Evolutionary conservation across 768 basidiomycete species (phyloP).

Genomic region (Lactarius trivialis): DNA sequence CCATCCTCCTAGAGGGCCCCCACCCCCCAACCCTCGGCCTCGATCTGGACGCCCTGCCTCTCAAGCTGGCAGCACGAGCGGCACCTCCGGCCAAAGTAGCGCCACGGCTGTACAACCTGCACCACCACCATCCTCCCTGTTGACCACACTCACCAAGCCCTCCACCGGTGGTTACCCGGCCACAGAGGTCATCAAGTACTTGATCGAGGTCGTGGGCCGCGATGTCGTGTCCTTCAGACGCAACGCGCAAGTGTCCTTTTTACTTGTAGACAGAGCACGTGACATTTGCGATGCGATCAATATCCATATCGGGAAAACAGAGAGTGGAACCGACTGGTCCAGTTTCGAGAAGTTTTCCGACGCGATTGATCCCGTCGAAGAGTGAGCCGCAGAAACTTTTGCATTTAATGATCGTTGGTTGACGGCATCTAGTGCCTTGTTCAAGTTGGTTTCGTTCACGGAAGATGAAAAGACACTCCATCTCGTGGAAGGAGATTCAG

Average conservation of each 20-base stretch:
- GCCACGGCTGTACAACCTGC: background rate
- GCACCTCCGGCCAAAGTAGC: background rate
- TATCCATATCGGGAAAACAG: conserved; percentile 11
- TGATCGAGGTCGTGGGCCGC: conserved; percentile 17
- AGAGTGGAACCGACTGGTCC: conserved; percentile 16
- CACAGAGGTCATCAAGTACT: conserved; percentile 21
- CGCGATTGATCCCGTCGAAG: conserved; percentile 24
- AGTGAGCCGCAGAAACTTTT: conserved; percentile 2
- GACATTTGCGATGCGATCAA: conserved; percentile 23
- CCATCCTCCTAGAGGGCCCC: background rate
- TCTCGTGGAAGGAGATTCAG: background rate
- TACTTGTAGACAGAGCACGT: conserved; percentile 22
- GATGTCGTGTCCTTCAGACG: conserved; percentile 20
- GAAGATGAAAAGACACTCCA: conserved; percentile 15
- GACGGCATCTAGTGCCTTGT: conserved; percentile 9
- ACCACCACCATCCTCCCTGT: background rate
- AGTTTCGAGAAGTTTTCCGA: conserved; percentile 20
- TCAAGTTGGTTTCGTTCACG: conserved; percentile 6
- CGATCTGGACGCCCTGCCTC: background rate
- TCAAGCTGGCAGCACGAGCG: background rate
- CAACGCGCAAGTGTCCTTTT: conserved; percentile 22
- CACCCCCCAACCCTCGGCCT: background rate
- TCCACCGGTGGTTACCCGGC: conserved; percentile 12
- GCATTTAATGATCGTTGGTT: background rate
- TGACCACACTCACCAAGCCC: background rate